Base-by-base conservation (phyloP, 306 rosid genomes). In the Sesbania bispinosa region DNA sequence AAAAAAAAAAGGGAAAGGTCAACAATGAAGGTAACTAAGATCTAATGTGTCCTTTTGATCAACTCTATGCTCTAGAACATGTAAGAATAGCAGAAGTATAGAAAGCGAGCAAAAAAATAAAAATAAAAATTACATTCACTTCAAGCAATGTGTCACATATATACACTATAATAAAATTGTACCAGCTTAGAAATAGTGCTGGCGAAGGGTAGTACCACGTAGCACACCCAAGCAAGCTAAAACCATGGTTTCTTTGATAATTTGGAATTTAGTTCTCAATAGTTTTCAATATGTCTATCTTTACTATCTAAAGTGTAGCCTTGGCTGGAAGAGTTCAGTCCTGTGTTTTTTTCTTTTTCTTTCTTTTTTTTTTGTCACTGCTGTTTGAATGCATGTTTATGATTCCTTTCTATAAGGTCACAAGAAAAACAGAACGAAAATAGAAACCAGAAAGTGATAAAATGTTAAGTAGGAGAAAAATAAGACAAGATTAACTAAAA, bases 61-160 rank as follows among this genome's bases (percentile, higher is more conserved):
- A 61, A 69, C 42, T 21, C 4, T 8, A 13, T 57, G 46, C 20
- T 63, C 53, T 23, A 47, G 21, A 59, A 16, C 24, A 73, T 3
- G 14, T 16, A 67, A 62, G 35, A 62, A 21, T 60, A 64, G 41
- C 14, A 66, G 5, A 64, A 65, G 18, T 16, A 14, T 10, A 63
- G 36, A 27, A 26, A 36, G 27, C 38, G 26, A 23, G 53, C 52
- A 23, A 3, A 26, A 45, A 27, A 29, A 11, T 4, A 2, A 3
- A 35, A 35, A 35, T 1, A 39, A 41, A 41, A 41, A 11, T 8
- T 4, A 35, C 20, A 7, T 29, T 27, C 57, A 60, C 10, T n/a
- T 57, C 50, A 43, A 53, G 54, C 23, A 76, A 67, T 57, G 32
- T n/a, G n/a, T n/a, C n/a, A n/a, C n/a, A n/a, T n/a, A n/a, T n/a